These are phyloP conservation scores for Pseudogymnoascus sp. DNA, from an alignment of 2,329 filamentous ascomycete species.

Conservation along the genomic window DNA sequence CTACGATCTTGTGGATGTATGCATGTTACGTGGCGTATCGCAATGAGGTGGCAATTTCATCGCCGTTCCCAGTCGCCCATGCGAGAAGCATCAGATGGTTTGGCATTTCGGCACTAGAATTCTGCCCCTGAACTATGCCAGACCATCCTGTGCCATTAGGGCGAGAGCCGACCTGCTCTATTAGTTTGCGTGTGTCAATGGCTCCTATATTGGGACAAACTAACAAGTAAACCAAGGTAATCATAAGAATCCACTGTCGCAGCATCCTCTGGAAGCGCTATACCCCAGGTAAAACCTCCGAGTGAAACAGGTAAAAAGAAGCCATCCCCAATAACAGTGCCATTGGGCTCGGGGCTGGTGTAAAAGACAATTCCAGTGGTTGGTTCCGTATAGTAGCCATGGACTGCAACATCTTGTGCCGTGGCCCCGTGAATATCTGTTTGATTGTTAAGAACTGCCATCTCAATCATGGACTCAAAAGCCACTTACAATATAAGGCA, in stretches of 20 bases:
- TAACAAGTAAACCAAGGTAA: conserved; percentile 51
- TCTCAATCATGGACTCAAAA: neutral
- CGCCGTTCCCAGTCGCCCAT: conserved; percentile 44
- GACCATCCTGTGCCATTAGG: conserved; percentile 46
- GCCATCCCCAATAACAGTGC: conserved; percentile 28
- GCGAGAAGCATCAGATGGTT: conserved; percentile 46
- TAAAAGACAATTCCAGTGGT: conserved; percentile 46
- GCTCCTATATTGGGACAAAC: conserved; percentile 14
- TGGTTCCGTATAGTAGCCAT: conserved; percentile 34
- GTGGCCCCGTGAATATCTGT: conserved; percentile 18
- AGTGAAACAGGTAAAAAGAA: conserved; percentile 21
- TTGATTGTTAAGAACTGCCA: conserved; percentile 10
- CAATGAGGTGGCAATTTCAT: conserved; percentile 48
- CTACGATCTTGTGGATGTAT: too few relatives aligned
- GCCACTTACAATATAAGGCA: conserved; percentile 19
- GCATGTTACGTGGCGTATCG: conserved; percentile 47
- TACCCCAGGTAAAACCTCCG: conserved; percentile 44
- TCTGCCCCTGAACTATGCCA: conserved; percentile 46
- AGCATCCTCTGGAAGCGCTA: conserved; percentile 44
- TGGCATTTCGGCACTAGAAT: conserved; percentile 39
- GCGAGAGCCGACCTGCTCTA: conserved; percentile 33
- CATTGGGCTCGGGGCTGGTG: conserved; percentile 37
- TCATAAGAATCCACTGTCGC: conserved; percentile 41
- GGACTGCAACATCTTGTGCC: conserved; percentile 24
- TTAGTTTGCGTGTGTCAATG: neutral